Percentiles rank a stretch among this genome's conserved stretches.
These are phyloP conservation scores for Odonthalia washingtoniensis DNA, from an alignment of 31 red algal species.

Conservation along the genomic window DNA sequence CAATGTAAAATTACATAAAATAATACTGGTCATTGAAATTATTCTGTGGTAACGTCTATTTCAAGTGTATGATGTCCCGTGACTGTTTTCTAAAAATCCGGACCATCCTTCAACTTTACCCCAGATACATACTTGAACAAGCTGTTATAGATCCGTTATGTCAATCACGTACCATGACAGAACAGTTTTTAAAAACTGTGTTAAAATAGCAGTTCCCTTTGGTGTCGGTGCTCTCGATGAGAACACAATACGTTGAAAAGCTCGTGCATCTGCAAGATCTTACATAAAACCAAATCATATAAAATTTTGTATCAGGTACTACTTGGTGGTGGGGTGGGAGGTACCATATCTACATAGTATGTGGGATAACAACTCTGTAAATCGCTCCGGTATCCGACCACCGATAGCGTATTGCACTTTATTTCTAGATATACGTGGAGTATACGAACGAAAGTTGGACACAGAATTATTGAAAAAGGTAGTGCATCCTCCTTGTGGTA, in stretches of 20 bases:
- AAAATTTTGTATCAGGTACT: too few relatives aligned
- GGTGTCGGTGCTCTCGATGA: background rate
- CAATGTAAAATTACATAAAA: background rate
- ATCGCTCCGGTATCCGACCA: background rate
- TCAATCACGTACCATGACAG: conserved; percentile 5
- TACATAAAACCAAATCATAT: conserved; percentile 29
- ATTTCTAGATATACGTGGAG: background rate
- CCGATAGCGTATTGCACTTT: background rate
- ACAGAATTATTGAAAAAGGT: background rate
- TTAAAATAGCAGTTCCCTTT: background rate
- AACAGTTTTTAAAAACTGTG: conserved; percentile 16
- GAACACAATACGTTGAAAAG: too few relatives aligned
- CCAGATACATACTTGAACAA: conserved; percentile 4
- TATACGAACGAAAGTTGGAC: conserved; percentile 4
- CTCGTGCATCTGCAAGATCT: background rate
- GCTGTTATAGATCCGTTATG: conserved; percentile 14
- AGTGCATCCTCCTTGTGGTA: too few relatives aligned
- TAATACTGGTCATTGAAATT: background rate
- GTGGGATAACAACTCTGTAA: background rate
- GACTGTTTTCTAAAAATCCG: conserved; percentile 34
- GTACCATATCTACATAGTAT: too few relatives aligned
- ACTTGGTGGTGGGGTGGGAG: too few relatives aligned
- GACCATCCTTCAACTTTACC: background rate
- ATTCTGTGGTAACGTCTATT: conserved; percentile 4
- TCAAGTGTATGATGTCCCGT: conserved; percentile 12